Percentiles rank a stretch among this genome's conserved stretches.
Evolutionary conservation across 78 protist species (phyloP).

Genomic region (Dictyostelium brefeldianum): DNA sequence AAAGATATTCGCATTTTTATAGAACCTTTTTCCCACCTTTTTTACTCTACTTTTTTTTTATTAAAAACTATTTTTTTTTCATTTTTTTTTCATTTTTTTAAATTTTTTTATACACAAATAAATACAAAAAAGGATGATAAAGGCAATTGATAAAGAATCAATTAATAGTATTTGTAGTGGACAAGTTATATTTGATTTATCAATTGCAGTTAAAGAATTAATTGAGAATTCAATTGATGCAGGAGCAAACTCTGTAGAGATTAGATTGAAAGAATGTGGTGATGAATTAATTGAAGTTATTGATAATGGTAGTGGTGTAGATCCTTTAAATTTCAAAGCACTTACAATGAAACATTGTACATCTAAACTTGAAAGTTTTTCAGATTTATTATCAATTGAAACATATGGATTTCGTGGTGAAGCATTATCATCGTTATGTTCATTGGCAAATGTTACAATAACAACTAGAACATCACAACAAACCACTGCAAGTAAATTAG

Average conservation of each 20-base stretch:
- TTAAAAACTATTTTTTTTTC: background rate
- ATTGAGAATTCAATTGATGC: conserved; percentile 97
- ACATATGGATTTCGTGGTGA: conserved; percentile 98
- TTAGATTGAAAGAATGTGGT: conserved; percentile 56
- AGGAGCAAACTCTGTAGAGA: conserved; percentile 86
- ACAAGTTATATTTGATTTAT: conserved; percentile 92
- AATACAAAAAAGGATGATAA: conserved; percentile 6
- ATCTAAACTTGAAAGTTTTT: conserved; percentile 84
- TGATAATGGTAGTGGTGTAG: conserved; percentile 94
- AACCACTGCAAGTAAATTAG: conserved; percentile 2
- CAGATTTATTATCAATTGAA: conserved; percentile 82
- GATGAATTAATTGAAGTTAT: conserved; percentile 85
- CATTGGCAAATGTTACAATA: conserved; percentile 60
- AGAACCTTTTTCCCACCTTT: background rate
- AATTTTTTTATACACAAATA: background rate
- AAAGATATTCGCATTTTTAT: too few species aligned
- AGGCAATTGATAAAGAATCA: conserved; percentile 66
- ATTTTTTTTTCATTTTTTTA: background rate
- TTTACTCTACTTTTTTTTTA: background rate
- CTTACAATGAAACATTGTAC: conserved; percentile 90
- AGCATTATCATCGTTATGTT: conserved; percentile 94
- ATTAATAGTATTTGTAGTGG: conserved; percentile 90
- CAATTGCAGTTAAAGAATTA: conserved; percentile 94
- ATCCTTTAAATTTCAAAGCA: conserved; percentile 26
- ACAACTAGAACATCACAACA: background rate